Evolutionary conservation across 305 asterid species (phyloP).

Genomic region (Fraxinus angustifolia): DNA sequence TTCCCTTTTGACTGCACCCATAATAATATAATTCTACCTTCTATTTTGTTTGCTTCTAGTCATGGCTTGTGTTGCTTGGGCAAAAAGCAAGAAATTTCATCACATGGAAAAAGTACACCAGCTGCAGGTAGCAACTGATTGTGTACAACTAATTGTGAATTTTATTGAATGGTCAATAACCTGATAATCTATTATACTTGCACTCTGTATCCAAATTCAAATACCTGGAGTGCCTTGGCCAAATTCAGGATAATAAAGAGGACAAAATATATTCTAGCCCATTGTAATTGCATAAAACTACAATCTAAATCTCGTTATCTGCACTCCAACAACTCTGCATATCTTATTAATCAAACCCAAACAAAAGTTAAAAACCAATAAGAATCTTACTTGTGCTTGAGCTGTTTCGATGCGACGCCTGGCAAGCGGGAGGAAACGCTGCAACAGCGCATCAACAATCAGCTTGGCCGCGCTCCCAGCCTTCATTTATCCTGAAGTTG

Average conservation of each 20-base stretch:
- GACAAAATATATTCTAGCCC: neutral
- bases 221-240: neutral
- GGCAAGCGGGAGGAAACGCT: slow-evolving; percentile 96
- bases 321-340: neutral
- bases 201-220: slow-evolving; percentile 15
- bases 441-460: slow-evolving; percentile 94
- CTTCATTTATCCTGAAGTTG: slow-evolving; percentile 58
- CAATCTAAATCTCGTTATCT: neutral
- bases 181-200: neutral
- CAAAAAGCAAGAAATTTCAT: slow-evolving; percentile 20
- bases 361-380: neutral
- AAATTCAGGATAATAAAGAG: neutral
- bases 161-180: neutral
- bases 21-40: neutral
- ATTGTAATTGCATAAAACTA: neutral
- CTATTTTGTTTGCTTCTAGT: neutral
- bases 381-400: slow-evolving; percentile 79
- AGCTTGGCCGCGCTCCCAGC: slow-evolving; percentile 98
- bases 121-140: slow-evolving; percentile 4
- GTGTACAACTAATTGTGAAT: slow-evolving; percentile 1
- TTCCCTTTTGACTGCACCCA: neutral
- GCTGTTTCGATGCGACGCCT: slow-evolving; percentile 98
- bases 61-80: neutral
- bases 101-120: neutral
- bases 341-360: neutral